A percentile compares a stretch with the other conserved stretches of the same genome.
phyloP scores from a whole-genome alignment of 805 yeast species.

The Wickerhamomyces kurtzmanii region DNA sequence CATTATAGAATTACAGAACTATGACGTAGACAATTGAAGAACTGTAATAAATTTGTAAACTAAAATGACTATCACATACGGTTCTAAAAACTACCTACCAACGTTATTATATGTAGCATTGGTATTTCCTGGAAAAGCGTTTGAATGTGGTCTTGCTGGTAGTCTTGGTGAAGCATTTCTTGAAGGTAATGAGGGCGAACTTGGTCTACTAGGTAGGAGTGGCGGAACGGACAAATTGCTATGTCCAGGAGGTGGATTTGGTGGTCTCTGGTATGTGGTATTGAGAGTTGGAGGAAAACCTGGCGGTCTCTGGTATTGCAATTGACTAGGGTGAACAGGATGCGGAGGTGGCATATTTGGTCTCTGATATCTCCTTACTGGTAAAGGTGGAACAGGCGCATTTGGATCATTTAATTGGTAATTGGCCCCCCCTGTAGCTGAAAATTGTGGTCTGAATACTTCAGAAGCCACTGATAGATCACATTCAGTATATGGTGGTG shows the following conservation, averaged over 20 bases:
- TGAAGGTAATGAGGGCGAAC: conserved; percentile 1
- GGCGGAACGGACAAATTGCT: background rate
- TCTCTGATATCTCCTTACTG: conserved; percentile 3
- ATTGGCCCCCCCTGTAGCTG: no score
- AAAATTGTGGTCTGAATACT: no score
- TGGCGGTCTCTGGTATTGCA: conserved; percentile 4
- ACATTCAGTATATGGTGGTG: conserved; percentile 27
- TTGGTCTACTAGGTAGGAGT: conserved; percentile 1
- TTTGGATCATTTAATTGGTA: conserved; percentile 19
- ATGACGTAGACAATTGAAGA: background rate
- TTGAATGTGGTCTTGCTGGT: conserved; percentile 1
- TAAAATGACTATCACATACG: background rate
- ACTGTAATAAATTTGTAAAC: background rate
- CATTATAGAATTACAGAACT: no score
- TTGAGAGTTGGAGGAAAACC: conserved; percentile 5
- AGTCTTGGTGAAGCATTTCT: background rate
- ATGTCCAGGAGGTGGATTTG: conserved; percentile 1
- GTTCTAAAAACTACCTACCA: conserved; percentile 1
- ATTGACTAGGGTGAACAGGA: no score
- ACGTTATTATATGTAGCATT: conserved; percentile 4
- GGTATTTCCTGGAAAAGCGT: conserved; percentile 5
- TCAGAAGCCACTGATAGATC: no score
- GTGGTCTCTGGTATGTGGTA: conserved; percentile 1
- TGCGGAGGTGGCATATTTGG: conserved; percentile 1
- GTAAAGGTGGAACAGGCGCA: conserved; percentile 2